Percentiles rank a stretch among this genome's conserved stretches.
Evolutionary conservation across 495 filamentous ascomycete species (phyloP).

Genomic region (Cetradonia linearis): DNA sequence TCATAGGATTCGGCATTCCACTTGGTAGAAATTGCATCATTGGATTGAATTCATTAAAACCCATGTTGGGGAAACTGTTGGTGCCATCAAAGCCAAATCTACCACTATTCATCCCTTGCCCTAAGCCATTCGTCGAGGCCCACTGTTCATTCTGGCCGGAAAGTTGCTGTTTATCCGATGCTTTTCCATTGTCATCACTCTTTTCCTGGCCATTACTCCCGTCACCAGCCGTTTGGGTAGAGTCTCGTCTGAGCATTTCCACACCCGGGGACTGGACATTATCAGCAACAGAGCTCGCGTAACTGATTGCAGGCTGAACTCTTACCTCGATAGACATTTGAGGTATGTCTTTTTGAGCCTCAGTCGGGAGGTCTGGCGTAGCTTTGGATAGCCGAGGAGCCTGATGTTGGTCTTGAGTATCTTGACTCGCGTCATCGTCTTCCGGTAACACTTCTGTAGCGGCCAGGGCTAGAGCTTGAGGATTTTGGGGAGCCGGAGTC

Average conservation of each 20-base stretch:
- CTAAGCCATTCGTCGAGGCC: constrained; percentile 28
- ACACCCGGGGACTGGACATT: constrained; percentile 16
- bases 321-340: constrained; percentile 35
- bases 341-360: constrained; percentile 31
- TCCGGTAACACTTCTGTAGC: constrained; percentile 25
- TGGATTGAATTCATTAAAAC: constrained; percentile 59
- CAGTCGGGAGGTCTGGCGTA: constrained; percentile 20
- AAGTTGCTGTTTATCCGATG: constrained; percentile 22
- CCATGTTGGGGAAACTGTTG: constrained; percentile 54
- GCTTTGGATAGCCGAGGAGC: constrained; percentile 9
- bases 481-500: constrained; percentile 12
- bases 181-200: constrained; percentile 18
- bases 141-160: constrained; percentile 13
- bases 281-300: constrained; percentile 1
- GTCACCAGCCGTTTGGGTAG: constrained; percentile 21
- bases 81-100: constrained; percentile 39
- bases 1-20: constrained; percentile 54
- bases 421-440: constrained; percentile 20
- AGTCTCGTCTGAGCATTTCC: constrained; percentile 15
- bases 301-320: constrained; percentile 4
- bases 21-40: constrained; percentile 67
- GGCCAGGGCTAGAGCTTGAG: constrained; percentile 12
- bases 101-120: constrained; percentile 29
- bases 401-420: constrained; percentile 12
- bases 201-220: constrained; percentile 18